Base-by-base conservation (phyloP, 1,284 basidiomycete genomes). In the Agroathelia rolfsii region DNA sequence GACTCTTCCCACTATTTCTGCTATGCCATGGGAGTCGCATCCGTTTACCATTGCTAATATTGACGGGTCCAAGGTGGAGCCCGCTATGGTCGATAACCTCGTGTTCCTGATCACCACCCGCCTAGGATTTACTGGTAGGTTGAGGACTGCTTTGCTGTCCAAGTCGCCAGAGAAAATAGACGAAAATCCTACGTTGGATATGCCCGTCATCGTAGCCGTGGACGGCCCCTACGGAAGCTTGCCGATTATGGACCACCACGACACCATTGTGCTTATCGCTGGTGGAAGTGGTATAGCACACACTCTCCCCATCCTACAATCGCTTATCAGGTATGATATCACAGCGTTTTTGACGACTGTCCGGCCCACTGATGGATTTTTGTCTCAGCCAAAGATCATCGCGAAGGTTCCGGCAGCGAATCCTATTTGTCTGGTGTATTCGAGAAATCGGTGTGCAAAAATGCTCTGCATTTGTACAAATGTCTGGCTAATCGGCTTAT, bases 181-280 rank as follows among this genome's bases (percentile, higher is more conserved):
- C n/a, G 43, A 59, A 4, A 38, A 38, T 2, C 58, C 55, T 0
- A 41, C 30, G 3, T 41, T 39, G 15, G 44, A 43, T 1, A 35
- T 39, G 22, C 49, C 47, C 22, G 51, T 61, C 32, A 57, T 55
- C 24, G 61, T 66, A 6, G 58, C 63, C 34, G 34, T 76, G 8
- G 71, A 74, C 39, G 72, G 71, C 0, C 71, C 73, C 16, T 73
- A 73, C 41, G 67, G 71, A 5, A 47, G 54, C 10, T 62, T 69
- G 0, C 64, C 69, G 2, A 45, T 61, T 26, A 45, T 72, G 14
- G 42, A 55, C 19, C 52, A 55, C 8, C 72, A 60, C 40, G 52
- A 59, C 21, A 64, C 60, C 1, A 59, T 61, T 2, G 50, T 74
- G 12, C 49, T 75, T 33, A 52, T 75, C 30, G 65, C 69, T 23